These are phyloP conservation scores for Terana coerulea DNA, from an alignment of 768 basidiomycete species.

Conservation along the genomic window DNA sequence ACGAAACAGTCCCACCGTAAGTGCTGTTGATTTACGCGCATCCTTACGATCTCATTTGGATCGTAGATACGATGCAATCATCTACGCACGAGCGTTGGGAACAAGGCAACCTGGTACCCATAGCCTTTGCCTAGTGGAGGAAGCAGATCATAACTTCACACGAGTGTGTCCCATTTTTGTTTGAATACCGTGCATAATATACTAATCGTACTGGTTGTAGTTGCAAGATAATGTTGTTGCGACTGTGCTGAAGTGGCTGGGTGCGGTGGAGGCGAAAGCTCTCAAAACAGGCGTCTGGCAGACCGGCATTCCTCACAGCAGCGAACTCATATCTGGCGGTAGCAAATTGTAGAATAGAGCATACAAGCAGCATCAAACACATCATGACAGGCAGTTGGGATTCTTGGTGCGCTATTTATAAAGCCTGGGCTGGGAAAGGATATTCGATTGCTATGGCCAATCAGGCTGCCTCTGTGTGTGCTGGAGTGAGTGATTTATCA, in stretches of 20 bases:
- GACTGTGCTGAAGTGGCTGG: slow-evolving; percentile 68
- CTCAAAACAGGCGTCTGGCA: slow-evolving; percentile 64
- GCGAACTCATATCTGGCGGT: too few species aligned
- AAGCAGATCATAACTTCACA: slow-evolving; percentile 77
- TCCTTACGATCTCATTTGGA: not conserved
- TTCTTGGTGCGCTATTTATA: too few species aligned
- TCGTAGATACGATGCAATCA: slow-evolving; percentile 63
- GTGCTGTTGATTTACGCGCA: slow-evolving; percentile 23
- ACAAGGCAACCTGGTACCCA: slow-evolving; percentile 63
- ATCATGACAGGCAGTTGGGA: too few species aligned
- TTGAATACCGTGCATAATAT: not conserved
- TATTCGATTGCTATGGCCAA: too few species aligned
- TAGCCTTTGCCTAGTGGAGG: slow-evolving; percentile 64
- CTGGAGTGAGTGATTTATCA: too few species aligned
- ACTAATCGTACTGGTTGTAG: not conserved
- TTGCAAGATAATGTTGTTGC: slow-evolving; percentile 56
- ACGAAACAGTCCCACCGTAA: slow-evolving; percentile 66
- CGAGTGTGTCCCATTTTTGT: slow-evolving; percentile 34
- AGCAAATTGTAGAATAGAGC: too few species aligned
- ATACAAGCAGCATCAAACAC: too few species aligned
- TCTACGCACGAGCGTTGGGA: slow-evolving; percentile 62
- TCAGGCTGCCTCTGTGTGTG: too few species aligned
- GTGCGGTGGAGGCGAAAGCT: slow-evolving; percentile 38
- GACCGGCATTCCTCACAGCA: slow-evolving; percentile 48
- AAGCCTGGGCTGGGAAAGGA: too few species aligned